Percentiles rank a stretch among this genome's conserved stretches.
These are phyloP conservation scores for Podila minutissima DNA, from an alignment of 192 early-diverging fungal species.

Conservation along the genomic window DNA sequence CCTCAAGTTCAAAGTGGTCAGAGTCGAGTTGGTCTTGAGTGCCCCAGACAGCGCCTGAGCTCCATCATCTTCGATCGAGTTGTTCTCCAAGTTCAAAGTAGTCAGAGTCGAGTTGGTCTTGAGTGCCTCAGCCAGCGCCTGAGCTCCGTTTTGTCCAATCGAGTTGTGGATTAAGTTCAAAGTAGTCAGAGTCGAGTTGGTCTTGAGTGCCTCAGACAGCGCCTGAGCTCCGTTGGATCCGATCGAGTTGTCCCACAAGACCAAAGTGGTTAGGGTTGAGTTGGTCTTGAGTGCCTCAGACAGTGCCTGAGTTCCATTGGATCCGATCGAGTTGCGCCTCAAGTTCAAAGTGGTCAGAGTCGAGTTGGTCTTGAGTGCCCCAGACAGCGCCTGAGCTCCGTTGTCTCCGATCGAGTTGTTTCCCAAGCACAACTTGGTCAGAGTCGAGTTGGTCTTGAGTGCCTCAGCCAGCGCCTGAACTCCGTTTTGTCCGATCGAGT, in stretches of 20 bases:
- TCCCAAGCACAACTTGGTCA: background rate
- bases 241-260: background rate
- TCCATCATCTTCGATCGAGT: too few relatives aligned
- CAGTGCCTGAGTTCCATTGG: background rate
- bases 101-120: constrained; percentile 18
- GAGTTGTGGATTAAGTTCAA: too few relatives aligned
- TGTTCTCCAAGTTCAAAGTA: background rate
- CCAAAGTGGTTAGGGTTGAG: constrained; percentile 10
- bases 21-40: too few relatives aligned
- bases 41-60: too few relatives aligned
- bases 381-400: constrained; percentile 16
- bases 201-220: too few relatives aligned
- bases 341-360: constrained; percentile 22
- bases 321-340: background rate
- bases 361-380: constrained; percentile 29
- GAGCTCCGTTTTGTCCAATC: too few relatives aligned
- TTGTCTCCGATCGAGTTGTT: too few relatives aligned
- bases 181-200: too few relatives aligned
- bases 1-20: too few relatives aligned
- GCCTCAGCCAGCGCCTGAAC: background rate
- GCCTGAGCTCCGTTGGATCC: too few relatives aligned
- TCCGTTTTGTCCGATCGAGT: too few relatives aligned
- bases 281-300: constrained; percentile 7
- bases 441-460: constrained; percentile 1
- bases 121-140: constrained; percentile 3